These are phyloP conservation scores for Ceratocystis huliohia DNA, from an alignment of 2,329 filamentous ascomycete species.

Conservation along the genomic window DNA sequence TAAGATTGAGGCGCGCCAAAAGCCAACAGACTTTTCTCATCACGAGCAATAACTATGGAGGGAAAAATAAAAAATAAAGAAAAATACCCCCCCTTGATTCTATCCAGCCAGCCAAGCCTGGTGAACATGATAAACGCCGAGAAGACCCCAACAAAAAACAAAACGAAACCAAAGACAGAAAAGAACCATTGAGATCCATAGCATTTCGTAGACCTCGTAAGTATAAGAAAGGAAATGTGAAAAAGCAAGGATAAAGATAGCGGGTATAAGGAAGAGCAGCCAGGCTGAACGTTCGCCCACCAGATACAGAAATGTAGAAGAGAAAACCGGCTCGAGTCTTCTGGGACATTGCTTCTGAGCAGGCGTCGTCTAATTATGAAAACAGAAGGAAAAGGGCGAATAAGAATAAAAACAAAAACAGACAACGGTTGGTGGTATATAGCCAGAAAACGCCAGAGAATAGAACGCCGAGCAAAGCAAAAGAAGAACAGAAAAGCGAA, in stretches of 20 bases:
- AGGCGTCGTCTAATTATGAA: conserved; percentile 10
- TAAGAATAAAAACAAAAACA: not conserved
- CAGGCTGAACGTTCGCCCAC: conserved; percentile 20
- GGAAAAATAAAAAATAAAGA: no score
- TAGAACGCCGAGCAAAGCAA: conserved; percentile 13
- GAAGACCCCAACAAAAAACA: conserved; percentile 24
- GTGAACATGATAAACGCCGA: conserved; percentile 12
- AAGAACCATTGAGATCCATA: conserved; percentile 9
- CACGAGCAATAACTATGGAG: not conserved
- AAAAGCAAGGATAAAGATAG: conserved; percentile 25
- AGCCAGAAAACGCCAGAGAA: conserved; percentile 15
- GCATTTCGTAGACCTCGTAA: conserved; percentile 14
- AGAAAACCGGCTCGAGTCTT: not conserved
- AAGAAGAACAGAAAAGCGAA: conserved; percentile 10
- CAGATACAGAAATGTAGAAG: not conserved
- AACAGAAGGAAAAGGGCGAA: not conserved
- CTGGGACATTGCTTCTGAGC: conserved; percentile 7
- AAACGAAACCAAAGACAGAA: not conserved
- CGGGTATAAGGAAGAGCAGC: conserved; percentile 23
- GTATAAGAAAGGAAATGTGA: conserved; percentile 22
- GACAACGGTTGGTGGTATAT: conserved; percentile 6
- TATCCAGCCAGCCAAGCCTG: conserved; percentile 11
- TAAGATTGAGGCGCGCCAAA: not conserved
- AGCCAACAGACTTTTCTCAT: conserved; percentile 7
- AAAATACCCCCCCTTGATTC: not conserved